Evolutionary conservation across 208 protist species (phyloP).

Genomic region (Naegleria lovaniensis): DNA sequence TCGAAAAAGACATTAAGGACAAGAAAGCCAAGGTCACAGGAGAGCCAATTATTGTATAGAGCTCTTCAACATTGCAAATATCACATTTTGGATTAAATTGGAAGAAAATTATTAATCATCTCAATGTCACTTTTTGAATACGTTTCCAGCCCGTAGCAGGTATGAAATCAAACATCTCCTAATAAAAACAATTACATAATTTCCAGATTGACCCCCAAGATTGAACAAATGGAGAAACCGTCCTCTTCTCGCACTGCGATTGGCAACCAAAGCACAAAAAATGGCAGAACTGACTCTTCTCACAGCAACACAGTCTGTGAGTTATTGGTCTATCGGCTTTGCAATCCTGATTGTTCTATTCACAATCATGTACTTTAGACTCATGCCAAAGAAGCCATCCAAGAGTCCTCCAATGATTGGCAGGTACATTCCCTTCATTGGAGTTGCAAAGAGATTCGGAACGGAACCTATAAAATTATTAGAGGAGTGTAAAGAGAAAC

Average conservation of each 20-base stretch:
- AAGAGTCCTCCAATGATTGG: background rate
- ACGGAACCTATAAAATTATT: background rate
- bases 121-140: no score
- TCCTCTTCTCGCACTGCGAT: no score
- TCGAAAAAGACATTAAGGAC: background rate
- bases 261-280: no score
- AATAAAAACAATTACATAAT: no score
- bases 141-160: no score
- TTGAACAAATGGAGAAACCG: no score
- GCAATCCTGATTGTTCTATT: background rate
- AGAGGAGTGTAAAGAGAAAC: background rate
- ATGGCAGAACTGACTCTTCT: no score
- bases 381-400: background rate
- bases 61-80: background rate
- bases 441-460: background rate
- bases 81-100: background rate
- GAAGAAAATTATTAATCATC: no score
- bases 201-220: no score
- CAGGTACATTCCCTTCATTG: background rate
- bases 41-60: constrained; percentile 12
- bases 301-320: no score
- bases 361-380: background rate
- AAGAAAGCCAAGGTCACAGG: background rate
- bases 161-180: no score
- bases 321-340: background rate